Evolutionary conservation across 306 rosid species (phyloP), one percentile per base, ranked within the genome.

Genomic region (Prunus mira): DNA sequence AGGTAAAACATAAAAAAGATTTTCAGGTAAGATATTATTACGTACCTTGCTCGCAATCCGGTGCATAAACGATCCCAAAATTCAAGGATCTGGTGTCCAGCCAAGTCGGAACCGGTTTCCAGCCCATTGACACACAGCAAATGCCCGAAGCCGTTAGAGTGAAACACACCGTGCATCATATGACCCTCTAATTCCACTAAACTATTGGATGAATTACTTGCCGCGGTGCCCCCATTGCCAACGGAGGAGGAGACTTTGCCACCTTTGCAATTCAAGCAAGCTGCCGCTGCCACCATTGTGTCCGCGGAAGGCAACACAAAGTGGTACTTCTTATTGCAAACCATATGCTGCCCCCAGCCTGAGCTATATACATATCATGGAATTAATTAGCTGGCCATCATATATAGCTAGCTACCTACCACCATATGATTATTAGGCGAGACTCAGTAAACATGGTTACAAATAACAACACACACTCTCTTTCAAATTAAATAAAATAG

Each of bases 81-180:
- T 10, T 89, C 91, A 85, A 90, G 77, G 65, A 89, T 80, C n/a
- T 82, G 87, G 18, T 78, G 77, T 0, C 98, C 97, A 67, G 90
- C 71, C 80, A 90, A 85, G 82, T 80, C 81, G 0, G 92, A 91
- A 19, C 96, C 93, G 30, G 69, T 88, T 90, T 90, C 98, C 15
- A 88, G 70, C 4, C 98, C 97, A 84, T 91, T 91, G 61, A 87
- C 81, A 65, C 87, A 84, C 7, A 90, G 85, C 91, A 93, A 91
- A 87, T 93, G 96, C 5, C 98, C 94, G 69, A 88, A 88, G 19
- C 98, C 97, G 73, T 93, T 93, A 61, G 96, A 89, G 82, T 93
- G 98, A 83, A 93, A 84, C 56, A 89, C 93, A 75, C 92, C 97
- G 82, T 93, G 97, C 91, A 91, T 84, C 85, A 85, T 82, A 81